Base-by-base conservation (phyloP, 495 filamentous ascomycete genomes). In the Articulospora tetracladia region DNA sequence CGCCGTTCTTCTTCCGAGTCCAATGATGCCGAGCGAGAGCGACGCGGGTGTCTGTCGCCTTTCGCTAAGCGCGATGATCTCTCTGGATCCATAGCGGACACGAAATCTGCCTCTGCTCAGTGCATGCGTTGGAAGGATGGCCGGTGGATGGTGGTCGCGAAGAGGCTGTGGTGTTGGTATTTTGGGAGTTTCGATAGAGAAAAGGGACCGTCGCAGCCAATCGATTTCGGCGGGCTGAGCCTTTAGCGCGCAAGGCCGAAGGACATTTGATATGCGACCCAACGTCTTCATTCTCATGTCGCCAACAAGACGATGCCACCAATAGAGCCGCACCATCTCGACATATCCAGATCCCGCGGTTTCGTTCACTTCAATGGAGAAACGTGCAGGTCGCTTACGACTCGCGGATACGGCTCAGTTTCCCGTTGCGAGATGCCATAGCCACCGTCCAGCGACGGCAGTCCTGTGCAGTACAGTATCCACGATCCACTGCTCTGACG, bases 1-100 rank as follows among this genome's bases (percentile, higher is more conserved):
- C 58, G 59, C 30, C 63, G 48, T 25, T 68, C 58, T 26, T 66
- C 60, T 19, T 59, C 66, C 7, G 62, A 66, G 55, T 63, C 60
- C 27, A 30, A 47, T 20, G 66, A 64, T 15, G 19, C 13, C 2
- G 66, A 68, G 23, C 60, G 53, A 13, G 53, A 58, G 17, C 60
- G 62, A 27, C 48, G 61, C 27, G 47, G 28, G n/a, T 27, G 28
- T 25, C 32, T 47, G 53, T 27, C 52, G 34, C 53, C 55, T 23
- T 49, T 57, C 56, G 57, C 60, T 23, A 50, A 50, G 22, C 36
- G 39, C 12, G 52, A 52, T 3, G 49, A 15, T 26, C 47, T 58
- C 27, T 49, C 11, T 10, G 61, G 53, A 15, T 64, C 61, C 65
- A 64, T 68, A 26, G 15, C 12, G 30, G 2, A 6, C 28, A 10